These are phyloP conservation scores for Vanilla planifolia DNA, from an alignment of 106 monocot genomes.

Conservation along the genomic window DNA sequence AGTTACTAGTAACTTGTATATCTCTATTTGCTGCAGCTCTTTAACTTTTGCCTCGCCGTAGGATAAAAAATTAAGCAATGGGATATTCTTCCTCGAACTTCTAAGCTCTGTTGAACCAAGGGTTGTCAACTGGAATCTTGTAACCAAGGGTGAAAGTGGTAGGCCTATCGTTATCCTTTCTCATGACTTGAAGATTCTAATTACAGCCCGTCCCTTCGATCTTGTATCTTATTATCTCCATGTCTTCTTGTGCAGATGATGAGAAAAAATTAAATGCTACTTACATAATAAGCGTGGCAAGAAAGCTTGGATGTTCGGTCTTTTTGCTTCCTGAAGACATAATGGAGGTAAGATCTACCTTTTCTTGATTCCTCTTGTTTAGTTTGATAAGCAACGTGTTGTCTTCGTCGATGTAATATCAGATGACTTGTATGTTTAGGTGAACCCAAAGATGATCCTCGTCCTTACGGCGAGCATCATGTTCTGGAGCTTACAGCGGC, in stretches of 20 bases:
- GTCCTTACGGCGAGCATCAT: conserved; percentile 55
- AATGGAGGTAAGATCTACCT: conserved; percentile 32
- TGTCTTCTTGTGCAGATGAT: conserved; percentile 20
- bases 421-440: conserved; percentile 18
- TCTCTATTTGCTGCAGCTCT: not conserved
- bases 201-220: no score
- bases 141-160: conserved; percentile 71
- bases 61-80: conserved; percentile 39
- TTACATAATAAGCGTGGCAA: conserved; percentile 46
- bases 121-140: conserved; percentile 80
- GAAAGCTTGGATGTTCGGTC: conserved; percentile 46
- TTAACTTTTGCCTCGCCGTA: conserved; percentile 5
- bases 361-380: not conserved
- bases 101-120: conserved; percentile 58
- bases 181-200: not conserved
- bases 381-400: no score
- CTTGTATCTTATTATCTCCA: not conserved
- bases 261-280: conserved; percentile 56
- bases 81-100: conserved; percentile 41
- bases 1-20: not conserved
- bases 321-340: conserved; percentile 52
- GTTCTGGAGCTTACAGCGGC: conserved; percentile 63
- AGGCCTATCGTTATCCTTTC: not conserved
- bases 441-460: conserved; percentile 64
- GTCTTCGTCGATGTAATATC: not conserved